These are phyloP conservation scores for Rhazya stricta DNA, from an alignment of 257 asterid genomes.

Conservation along the genomic window DNA sequence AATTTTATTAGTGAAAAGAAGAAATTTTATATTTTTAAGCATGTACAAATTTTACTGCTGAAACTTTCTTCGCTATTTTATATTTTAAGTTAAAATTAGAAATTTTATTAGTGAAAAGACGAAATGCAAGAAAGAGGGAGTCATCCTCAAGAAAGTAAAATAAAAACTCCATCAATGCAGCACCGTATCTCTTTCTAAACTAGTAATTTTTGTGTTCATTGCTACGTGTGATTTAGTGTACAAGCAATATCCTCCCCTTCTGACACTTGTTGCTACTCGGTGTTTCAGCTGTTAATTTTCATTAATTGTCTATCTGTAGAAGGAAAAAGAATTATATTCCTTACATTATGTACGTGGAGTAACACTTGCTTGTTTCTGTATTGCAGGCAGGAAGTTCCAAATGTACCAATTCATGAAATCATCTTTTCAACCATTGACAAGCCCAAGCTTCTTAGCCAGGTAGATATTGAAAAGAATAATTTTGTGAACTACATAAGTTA, in stretches of 20 bases:
- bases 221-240: background rate
- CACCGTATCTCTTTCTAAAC: background rate
- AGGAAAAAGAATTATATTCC: background rate
- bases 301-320: background rate
- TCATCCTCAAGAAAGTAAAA: background rate
- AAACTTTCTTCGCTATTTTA: background rate
- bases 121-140: background rate
- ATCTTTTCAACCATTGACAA: constrained; percentile 85
- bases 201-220: background rate
- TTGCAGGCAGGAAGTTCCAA: constrained; percentile 63
- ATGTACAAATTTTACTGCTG: background rate
- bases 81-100: too few relatives aligned
- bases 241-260: background rate
- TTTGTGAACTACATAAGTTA: background rate
- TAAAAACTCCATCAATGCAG: background rate
- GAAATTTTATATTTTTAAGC: too few relatives aligned
- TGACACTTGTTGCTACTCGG: background rate
- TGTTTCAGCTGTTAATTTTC: background rate
- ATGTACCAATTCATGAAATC: constrained; percentile 59
- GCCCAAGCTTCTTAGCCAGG: constrained; percentile 97
- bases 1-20: too few relatives aligned
- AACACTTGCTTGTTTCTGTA: constrained; percentile 16
- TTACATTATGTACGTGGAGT: background rate
- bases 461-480: constrained; percentile 9
- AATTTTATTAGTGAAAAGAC: too few relatives aligned